These are phyloP conservation scores for Roridomyces roridus DNA, from an alignment of 768 basidiomycete species.

Conservation along the genomic window DNA sequence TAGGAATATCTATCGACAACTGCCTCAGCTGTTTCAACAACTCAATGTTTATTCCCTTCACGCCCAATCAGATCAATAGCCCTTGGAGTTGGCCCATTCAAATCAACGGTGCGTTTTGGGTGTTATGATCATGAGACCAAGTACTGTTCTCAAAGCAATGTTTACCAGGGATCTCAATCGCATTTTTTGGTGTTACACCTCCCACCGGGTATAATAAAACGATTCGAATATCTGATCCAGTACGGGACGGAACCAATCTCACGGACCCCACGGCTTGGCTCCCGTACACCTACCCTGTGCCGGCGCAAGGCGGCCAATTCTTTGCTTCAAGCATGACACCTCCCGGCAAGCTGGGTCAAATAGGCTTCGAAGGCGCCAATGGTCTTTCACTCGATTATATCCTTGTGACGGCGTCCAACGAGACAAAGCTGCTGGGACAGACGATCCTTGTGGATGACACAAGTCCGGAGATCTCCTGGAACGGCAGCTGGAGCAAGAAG, in stretches of 20 bases:
- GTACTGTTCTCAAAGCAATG: no score
- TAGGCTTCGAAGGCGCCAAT: slow-evolving; percentile 2
- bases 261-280: background rate
- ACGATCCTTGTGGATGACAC: slow-evolving; percentile 21
- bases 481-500: slow-evolving; percentile 4
- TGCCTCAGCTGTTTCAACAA: slow-evolving; percentile 7
- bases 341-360: background rate
- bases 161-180: background rate
- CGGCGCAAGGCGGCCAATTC: background rate
- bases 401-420: slow-evolving; percentile 7
- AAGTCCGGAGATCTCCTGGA: slow-evolving; percentile 16
- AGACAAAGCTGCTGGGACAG: slow-evolving; percentile 7
- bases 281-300: background rate
- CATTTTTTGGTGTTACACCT: slow-evolving; percentile 8
- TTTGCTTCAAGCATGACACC: background rate
- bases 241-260: background rate
- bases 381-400: slow-evolving; percentile 13
- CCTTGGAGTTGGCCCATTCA: no score
- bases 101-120: no score
- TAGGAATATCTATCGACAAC: background rate
- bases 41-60: background rate
- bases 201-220: slow-evolving; percentile 3
- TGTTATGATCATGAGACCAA: background rate
- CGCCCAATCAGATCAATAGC: no score
- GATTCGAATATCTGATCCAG: background rate